These are phyloP conservation scores for Serpula lacrymans DNA, from an alignment of 768 basidiomycete genomes.

Conservation along the genomic window DNA sequence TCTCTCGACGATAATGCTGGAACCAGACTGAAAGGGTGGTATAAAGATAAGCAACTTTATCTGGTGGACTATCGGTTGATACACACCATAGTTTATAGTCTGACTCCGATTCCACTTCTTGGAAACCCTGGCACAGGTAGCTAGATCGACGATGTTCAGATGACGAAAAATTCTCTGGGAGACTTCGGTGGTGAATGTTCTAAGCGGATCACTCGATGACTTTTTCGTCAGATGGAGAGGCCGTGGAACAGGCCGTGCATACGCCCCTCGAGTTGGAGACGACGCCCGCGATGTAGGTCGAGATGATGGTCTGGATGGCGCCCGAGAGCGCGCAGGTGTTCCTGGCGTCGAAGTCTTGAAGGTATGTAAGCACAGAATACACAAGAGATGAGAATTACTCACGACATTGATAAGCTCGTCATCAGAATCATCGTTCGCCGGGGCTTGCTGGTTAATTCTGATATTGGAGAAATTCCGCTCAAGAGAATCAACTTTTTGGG, in stretches of 20 bases:
- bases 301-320: constrained; percentile 45
- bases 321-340: constrained; percentile 62
- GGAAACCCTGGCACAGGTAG: constrained; percentile 75
- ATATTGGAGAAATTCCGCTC: constrained; percentile 22
- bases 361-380: constrained; percentile 9
- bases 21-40: constrained; percentile 93
- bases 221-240: constrained; percentile 19
- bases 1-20: constrained; percentile 83
- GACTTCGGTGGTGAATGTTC: constrained; percentile 73
- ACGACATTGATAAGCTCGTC: constrained; percentile 73
- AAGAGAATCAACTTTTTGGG: constrained; percentile 37
- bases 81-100: constrained; percentile 84
- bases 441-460: constrained; percentile 5
- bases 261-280: constrained; percentile 18
- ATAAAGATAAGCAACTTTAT: constrained; percentile 1
- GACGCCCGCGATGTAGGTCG: constrained; percentile 50
- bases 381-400: constrained; percentile 25
- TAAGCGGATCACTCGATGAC: constrained; percentile 54
- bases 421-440: constrained; percentile 50
- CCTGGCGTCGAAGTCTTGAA: constrained; percentile 62
- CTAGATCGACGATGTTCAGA: constrained; percentile 63
- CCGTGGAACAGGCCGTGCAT: constrained; percentile 21
- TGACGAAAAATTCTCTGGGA: constrained; percentile 73
- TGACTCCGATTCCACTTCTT: constrained; percentile 88
- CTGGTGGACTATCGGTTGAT: constrained; percentile 1